Percentiles rank a stretch among this genome's conserved stretches.
Evolutionary conservation across 2,329 filamentous ascomycete genomes (phyloP).

Genomic region (Beauveria rudraprayagi): DNA sequence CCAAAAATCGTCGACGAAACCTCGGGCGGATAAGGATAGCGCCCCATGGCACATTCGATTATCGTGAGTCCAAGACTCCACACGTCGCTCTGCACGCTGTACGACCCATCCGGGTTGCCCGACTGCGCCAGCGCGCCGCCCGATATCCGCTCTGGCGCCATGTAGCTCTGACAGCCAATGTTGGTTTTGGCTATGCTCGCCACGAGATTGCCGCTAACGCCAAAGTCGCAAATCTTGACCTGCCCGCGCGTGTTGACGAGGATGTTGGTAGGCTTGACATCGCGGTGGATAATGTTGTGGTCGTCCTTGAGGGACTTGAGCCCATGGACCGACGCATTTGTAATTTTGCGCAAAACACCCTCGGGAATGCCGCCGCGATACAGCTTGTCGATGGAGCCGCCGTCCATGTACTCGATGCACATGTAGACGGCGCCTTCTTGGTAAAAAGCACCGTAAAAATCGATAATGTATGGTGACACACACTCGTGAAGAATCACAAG

Average conservation of each 20-base stretch:
- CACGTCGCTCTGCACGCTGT: conserved; percentile 95
- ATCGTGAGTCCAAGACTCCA: conserved; percentile 93
- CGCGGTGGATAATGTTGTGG: conserved; percentile 97
- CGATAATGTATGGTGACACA: conserved; percentile 91
- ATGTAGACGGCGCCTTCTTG: conserved; percentile 98
- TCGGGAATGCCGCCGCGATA: conserved; percentile 89
- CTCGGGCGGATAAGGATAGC: conserved; percentile 94
- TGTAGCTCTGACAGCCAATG: conserved; percentile 98
- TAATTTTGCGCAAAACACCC: conserved; percentile 79
- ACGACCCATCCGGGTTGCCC: conserved; percentile 69
- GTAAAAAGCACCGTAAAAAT: conserved; percentile 98
- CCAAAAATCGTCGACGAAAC: conserved; percentile 98
- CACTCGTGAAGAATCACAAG: conserved; percentile 93
- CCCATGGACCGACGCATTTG: conserved; percentile 80
- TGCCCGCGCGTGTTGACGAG: conserved; percentile 83
- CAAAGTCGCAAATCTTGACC: conserved; percentile 98
- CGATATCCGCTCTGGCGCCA: conserved; percentile 94
- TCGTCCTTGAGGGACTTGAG: conserved; percentile 92
- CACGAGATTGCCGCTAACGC: conserved; percentile 91
- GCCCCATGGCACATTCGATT: conserved; percentile 90
- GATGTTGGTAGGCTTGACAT: conserved; percentile 99
- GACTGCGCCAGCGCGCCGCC: conserved; percentile 71
- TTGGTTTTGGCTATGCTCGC: conserved; percentile 98
- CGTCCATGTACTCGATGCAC: conserved; percentile 99
- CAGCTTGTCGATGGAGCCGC: conserved; percentile 92